Conservation (phyloP, 1,139 yeast genomes). For the Hanseniaspora sp. region DNA sequence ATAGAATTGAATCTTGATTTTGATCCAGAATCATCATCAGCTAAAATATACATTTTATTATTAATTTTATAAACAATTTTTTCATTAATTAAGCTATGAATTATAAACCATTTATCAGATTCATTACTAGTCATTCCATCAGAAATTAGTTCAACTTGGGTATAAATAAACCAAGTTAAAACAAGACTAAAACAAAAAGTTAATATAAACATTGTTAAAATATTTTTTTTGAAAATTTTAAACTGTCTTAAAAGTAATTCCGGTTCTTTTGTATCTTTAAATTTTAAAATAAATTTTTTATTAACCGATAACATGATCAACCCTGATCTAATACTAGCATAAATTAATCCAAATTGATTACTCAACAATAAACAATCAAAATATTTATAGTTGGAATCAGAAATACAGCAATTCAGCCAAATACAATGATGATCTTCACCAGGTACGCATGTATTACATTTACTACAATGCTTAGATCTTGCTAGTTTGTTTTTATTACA, state of each 20-base stretch:
- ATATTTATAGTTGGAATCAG: constrained; percentile 61
- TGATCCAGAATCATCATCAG: background rate
- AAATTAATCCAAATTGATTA: constrained; percentile 45
- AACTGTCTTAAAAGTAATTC: constrained; percentile 11
- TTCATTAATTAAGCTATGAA: constrained; percentile 50
- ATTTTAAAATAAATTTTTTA: constrained; percentile 16
- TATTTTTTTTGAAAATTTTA: constrained; percentile 12
- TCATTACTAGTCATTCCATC: constrained; percentile 91
- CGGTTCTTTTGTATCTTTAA: constrained; percentile 17
- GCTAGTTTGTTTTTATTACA: constrained; percentile 70
- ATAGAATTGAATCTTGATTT: constrained; percentile 1
- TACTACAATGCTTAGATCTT: constrained; percentile 77
- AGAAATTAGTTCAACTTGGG: constrained; percentile 54
- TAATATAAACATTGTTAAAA: constrained; percentile 30
- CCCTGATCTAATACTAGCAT: constrained; percentile 40
- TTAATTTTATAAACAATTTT: constrained; percentile 29
- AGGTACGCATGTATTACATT: constrained; percentile 57
- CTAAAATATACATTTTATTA: background rate
- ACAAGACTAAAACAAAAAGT: constrained; percentile 46
- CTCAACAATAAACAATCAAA: constrained; percentile 52
- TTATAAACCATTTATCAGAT: constrained; percentile 67
- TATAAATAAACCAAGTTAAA: constrained; percentile 44
- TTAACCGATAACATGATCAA: constrained; percentile 16
- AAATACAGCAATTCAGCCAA: constrained; percentile 92
- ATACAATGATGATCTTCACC: constrained; percentile 84